Conservation (phyloP, 192 early-diverging fungal species). For the Lobulomyces angularis region DNA sequence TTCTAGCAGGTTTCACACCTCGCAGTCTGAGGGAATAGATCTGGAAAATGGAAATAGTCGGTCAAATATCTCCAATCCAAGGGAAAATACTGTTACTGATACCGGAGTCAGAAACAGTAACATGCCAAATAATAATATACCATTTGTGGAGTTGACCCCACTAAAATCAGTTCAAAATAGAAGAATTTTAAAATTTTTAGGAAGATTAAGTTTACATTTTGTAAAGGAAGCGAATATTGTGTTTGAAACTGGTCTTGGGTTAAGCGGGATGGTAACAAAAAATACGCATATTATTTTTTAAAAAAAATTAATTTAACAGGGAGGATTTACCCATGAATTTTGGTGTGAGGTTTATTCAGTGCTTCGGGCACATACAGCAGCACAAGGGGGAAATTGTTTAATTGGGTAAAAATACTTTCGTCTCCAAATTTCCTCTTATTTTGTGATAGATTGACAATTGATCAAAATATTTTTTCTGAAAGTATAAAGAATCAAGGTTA, state of each 20-base stretch:
- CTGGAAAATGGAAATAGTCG: too few relatives aligned
- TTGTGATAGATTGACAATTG: constrained; percentile 45
- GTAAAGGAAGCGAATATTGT: constrained; percentile 52
- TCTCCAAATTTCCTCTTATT: too few relatives aligned
- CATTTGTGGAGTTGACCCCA: constrained; percentile 53
- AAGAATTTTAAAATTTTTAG: constrained; percentile 40
- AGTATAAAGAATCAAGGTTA: constrained; percentile 64
- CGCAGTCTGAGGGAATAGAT: too few relatives aligned
- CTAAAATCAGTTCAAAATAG: constrained; percentile 49
- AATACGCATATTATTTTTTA: too few relatives aligned
- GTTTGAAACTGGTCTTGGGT: constrained; percentile 27
- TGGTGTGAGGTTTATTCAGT: constrained; percentile 54
- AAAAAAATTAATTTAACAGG: too few relatives aligned
- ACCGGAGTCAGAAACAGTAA: too few relatives aligned
- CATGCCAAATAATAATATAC: too few relatives aligned
- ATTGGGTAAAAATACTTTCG: too few relatives aligned
- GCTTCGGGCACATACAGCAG: constrained; percentile 50
- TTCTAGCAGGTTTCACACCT: too few relatives aligned
- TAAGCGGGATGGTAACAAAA: constrained; percentile 55
- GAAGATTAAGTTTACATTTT: constrained; percentile 67
- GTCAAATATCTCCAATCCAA: too few relatives aligned
- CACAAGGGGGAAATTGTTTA: constrained; percentile 61
- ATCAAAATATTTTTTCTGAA: constrained; percentile 51
- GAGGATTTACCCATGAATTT: constrained; percentile 58
- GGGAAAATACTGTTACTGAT: too few relatives aligned